Conservation (phyloP, 352 stramenopile species). For the Phytophthora europaea region DNA sequence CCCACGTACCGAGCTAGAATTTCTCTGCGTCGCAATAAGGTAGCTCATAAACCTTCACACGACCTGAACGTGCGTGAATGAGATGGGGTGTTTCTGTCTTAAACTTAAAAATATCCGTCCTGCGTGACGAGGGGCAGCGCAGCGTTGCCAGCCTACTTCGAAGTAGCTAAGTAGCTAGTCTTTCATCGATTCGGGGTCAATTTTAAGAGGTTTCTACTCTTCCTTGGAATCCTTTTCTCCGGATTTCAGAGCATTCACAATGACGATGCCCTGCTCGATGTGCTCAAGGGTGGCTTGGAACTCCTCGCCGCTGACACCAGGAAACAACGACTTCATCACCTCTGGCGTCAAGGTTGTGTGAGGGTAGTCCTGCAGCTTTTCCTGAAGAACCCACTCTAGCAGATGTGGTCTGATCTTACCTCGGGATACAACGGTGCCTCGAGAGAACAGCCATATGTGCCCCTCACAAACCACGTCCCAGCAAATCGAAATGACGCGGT, state of each 20-base stretch:
- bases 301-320: slow-evolving; percentile 10
- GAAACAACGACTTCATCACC: slow-evolving; percentile 30
- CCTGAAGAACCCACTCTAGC: slow-evolving; percentile 20
- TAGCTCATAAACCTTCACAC: too few relatives aligned
- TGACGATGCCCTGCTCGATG: slow-evolving; percentile 20
- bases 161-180: too few relatives aligned
- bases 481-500: slow-evolving; percentile 35
- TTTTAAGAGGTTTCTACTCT: slow-evolving; percentile 3
- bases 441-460: background rate
- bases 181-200: too few relatives aligned
- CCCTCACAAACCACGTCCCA: slow-evolving; percentile 33
- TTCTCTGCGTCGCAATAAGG: too few relatives aligned
- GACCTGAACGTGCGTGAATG: too few relatives aligned
- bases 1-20: too few relatives aligned
- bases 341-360: slow-evolving; percentile 12
- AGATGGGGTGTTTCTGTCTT: too few relatives aligned
- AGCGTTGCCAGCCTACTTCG: too few relatives aligned
- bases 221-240: slow-evolving; percentile 1
- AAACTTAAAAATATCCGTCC: too few relatives aligned
- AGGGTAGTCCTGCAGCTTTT: slow-evolving; percentile 6
- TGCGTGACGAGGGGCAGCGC: too few relatives aligned
- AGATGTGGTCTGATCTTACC: slow-evolving; percentile 32
- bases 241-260: slow-evolving; percentile 21
- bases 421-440: slow-evolving; percentile 12
- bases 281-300: slow-evolving; percentile 25